Conservation (phyloP, 2,329 filamentous ascomycete species). For the Chalara sp. region DNA sequence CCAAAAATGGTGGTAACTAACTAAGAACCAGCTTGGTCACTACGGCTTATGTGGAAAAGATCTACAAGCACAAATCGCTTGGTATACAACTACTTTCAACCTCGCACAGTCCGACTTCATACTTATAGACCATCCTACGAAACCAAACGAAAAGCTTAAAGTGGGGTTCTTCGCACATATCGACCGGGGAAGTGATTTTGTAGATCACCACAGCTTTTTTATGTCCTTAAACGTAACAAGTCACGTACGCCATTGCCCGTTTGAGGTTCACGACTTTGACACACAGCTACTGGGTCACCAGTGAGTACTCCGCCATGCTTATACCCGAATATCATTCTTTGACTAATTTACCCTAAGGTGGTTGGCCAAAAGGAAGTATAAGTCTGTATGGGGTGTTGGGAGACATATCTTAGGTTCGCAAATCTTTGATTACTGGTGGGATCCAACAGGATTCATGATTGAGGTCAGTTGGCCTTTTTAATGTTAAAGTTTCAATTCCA, state of each 20-base stretch:
- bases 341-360: conserved; percentile 29
- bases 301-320: background rate
- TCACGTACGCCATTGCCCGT: conserved; percentile 61
- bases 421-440: no score
- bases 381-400: conserved; percentile 62
- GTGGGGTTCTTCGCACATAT: conserved; percentile 44
- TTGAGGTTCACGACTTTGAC: conserved; percentile 65
- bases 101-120: background rate
- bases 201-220: conserved; percentile 49
- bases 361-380: conserved; percentile 53
- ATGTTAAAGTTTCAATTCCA: no score
- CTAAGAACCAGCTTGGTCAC: background rate
- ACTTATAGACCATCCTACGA: conserved; percentile 21
- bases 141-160: conserved; percentile 15
- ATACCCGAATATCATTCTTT: background rate
- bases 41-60: background rate
- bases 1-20: no score
- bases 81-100: background rate
- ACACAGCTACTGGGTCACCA: conserved; percentile 62
- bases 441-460: no score
- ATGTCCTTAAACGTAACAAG: conserved; percentile 25
- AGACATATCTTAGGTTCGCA: conserved; percentile 49
- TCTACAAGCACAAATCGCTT: background rate
- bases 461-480: no score
- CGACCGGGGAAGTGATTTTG: conserved; percentile 38